Evolutionary conservation across 495 filamentous ascomycete species (phyloP).

Genomic region (Penicillium parvum): DNA sequence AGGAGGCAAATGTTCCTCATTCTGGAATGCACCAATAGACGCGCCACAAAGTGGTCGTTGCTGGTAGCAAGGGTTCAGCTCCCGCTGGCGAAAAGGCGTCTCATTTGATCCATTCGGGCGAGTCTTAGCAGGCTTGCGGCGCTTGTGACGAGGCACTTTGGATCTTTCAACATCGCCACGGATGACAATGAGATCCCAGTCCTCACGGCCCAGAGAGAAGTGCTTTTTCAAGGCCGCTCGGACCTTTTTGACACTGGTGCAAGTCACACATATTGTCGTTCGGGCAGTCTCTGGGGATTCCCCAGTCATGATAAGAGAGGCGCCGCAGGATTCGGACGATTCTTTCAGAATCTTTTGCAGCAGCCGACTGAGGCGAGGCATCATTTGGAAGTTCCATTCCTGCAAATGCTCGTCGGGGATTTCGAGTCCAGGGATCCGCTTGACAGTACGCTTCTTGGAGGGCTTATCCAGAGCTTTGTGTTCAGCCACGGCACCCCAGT

Average conservation of each 20-base stretch:
- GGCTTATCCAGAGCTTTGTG: conserved; percentile 27
- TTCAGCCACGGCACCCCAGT: conserved; percentile 24
- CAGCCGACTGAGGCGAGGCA: conserved; percentile 67
- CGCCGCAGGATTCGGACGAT: conserved; percentile 64
- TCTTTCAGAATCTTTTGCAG: conserved; percentile 59
- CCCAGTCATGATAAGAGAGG: conserved; percentile 69
- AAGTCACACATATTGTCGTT: conserved; percentile 73
- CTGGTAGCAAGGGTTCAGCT: conserved; percentile 56
- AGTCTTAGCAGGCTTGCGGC: conserved; percentile 39
- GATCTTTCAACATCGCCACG: conserved; percentile 68
- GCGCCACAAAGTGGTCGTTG: conserved; percentile 76
- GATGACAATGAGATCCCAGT: conserved; percentile 56
- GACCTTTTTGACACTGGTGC: conserved; percentile 66
- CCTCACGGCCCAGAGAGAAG: conserved; percentile 60
- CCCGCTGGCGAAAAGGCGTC: conserved; percentile 29
- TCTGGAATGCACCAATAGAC: conserved; percentile 85
- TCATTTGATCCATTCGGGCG: conserved; percentile 27
- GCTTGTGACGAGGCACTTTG: conserved; percentile 47
- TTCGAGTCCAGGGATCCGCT: conserved; percentile 41
- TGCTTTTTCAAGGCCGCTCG: conserved; percentile 66
- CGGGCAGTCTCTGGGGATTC: conserved; percentile 59
- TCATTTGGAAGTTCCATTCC: conserved; percentile 66
- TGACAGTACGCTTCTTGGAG: conserved; percentile 40
- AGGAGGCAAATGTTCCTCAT: conserved; percentile 77
- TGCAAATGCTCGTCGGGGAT: conserved; percentile 60